Evolutionary conservation across 169 alveolate genomes (phyloP), one percentile per base, ranked within the genome.

Genomic region (Plasmodium adleri): DNA sequence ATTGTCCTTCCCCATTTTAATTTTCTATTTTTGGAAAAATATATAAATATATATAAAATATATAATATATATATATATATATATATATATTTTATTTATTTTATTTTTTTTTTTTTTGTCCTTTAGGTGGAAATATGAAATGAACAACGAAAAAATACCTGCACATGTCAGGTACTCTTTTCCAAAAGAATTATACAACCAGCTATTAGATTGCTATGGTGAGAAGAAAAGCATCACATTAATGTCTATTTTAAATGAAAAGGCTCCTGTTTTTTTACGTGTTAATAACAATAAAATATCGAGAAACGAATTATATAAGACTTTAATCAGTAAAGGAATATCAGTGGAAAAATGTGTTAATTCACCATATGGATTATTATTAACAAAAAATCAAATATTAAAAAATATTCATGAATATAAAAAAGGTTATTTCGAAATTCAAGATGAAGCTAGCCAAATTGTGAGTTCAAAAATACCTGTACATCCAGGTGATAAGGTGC

Each of bases 391-490:
- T 28, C 93, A 88, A 74, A 88, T 93, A 68, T 92, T 98, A 64
- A 92, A 93, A 72, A 96, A 93, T 47, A 68, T 96, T 70, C 94
- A 97, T 17, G 99, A 98, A 91, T 98, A 92, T 88, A 95, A 93
- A 58, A 76, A 92, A 59, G 99, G 99, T 3, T 74, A 76, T 28
- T 97, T 98, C 62, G 99, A 98, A 93, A 96, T 98, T 15, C 97
- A 98, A 88, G 99, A 98, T 91, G 99, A 97, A 93, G 97, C 98
- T 3, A 92, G 96, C 54, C 98, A 96, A 75, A 74, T 96, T 20
- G 94, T 94, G 58, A 97, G 95, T 13, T 89, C 88, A 22, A 94
- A 93, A 56, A 93, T 96, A 50, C 94, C 97, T 92, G 98, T 96
- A 4, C 92, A 97, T 64, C 98, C 98, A 17, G 98, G 98, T 3